These are phyloP conservation scores for Medicago arabica DNA, from an alignment of 306 rosid species.

Conservation along the genomic window DNA sequence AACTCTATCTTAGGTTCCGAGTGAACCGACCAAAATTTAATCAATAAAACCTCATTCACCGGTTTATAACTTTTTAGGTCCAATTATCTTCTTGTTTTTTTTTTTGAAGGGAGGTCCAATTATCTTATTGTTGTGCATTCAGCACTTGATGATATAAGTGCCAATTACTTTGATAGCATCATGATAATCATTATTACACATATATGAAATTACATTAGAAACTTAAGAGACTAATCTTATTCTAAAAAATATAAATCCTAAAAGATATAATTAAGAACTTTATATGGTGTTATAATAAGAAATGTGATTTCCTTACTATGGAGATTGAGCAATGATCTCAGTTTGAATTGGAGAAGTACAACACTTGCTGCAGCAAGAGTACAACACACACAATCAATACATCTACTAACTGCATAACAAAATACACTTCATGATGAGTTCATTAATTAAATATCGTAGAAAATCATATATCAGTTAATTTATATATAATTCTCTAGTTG, in stretches of 20 bases:
- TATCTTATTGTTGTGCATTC: background rate
- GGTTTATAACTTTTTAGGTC: background rate
- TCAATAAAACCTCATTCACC: background rate
- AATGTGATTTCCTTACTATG: background rate
- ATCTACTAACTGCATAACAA: conserved; percentile 15
- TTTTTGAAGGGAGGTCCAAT: no score
- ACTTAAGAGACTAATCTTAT: background rate
- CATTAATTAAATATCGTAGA: background rate
- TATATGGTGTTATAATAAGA: background rate
- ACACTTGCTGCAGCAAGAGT: conserved; percentile 51
- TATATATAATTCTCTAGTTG: background rate
- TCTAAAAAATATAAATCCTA: background rate
- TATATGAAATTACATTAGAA: background rate
- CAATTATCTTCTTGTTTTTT: background rate
- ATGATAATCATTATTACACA: conserved; percentile 10
- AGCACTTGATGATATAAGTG: background rate
- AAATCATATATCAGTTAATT: background rate
- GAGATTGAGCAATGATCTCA: conserved; percentile 26
- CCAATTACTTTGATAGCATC: background rate
- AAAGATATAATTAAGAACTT: background rate
- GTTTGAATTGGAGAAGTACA: conserved; percentile 49
- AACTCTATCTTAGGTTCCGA: no score
- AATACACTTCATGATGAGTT: background rate
- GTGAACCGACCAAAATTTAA: background rate
- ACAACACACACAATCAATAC: conserved; percentile 24